Percentiles rank a stretch among this genome's conserved stretches.
Evolutionary conservation across 2,329 filamentous ascomycete genomes (phyloP).

Genomic region (Monascus ruber): DNA sequence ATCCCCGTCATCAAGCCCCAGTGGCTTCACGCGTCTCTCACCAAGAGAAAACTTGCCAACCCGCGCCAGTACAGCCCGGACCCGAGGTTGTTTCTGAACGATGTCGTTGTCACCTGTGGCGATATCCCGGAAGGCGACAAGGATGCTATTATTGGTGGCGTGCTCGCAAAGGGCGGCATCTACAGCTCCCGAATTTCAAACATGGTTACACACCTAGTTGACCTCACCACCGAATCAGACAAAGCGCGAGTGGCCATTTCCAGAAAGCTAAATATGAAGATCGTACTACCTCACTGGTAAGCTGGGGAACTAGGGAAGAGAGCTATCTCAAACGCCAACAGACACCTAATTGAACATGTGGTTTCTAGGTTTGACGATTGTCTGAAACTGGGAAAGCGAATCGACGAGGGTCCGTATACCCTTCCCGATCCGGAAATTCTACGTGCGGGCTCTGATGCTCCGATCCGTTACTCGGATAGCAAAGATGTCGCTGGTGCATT

Average conservation of each 20-base stretch:
- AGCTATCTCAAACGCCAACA: background rate
- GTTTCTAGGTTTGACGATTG: slow-evolving; percentile 80
- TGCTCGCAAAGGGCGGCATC: slow-evolving; percentile 77
- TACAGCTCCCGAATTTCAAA: slow-evolving; percentile 61
- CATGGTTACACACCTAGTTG: slow-evolving; percentile 78
- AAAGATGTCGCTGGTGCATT: slow-evolving; percentile 55
- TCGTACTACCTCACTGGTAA: slow-evolving; percentile 88
- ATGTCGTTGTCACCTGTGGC: slow-evolving; percentile 70
- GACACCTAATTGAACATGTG: background rate
- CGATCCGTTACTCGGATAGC: slow-evolving; percentile 46
- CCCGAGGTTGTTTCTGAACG: slow-evolving; percentile 77
- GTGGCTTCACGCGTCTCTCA: slow-evolving; percentile 66
- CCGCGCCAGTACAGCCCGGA: slow-evolving; percentile 83
- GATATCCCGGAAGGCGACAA: slow-evolving; percentile 78
- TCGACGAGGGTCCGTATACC: slow-evolving; percentile 75
- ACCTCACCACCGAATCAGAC: slow-evolving; percentile 61
- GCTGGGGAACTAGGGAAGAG: slow-evolving; percentile 7
- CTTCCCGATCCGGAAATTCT: slow-evolving; percentile 80
- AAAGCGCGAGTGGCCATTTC: slow-evolving; percentile 48
- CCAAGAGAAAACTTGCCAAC: slow-evolving; percentile 59
- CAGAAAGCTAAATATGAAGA: slow-evolving; percentile 61
- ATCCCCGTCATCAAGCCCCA: slow-evolving; percentile 71
- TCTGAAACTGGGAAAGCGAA: slow-evolving; percentile 80
- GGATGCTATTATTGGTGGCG: slow-evolving; percentile 82
- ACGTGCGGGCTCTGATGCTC: slow-evolving; percentile 44